Conservation (phyloP, 2,329 filamentous ascomycete species). For the Exophiala lecanii-corni region DNA sequence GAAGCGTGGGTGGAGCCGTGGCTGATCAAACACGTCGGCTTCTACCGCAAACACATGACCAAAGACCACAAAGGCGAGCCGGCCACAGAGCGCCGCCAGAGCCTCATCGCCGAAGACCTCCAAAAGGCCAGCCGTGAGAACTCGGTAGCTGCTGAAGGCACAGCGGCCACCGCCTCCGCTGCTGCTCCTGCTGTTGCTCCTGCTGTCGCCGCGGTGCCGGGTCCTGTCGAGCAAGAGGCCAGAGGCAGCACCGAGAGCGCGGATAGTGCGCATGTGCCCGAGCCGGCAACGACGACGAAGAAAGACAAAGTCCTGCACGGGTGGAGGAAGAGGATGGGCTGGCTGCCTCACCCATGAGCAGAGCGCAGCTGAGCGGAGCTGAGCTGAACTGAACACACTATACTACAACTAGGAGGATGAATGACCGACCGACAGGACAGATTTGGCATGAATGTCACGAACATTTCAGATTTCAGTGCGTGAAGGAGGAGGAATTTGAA, state of each 20-base stretch:
- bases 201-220: constrained; percentile 7
- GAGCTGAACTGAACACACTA: too few relatives aligned
- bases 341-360: constrained; percentile 21
- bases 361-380: too few relatives aligned
- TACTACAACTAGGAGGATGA: too few relatives aligned
- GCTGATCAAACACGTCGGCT: constrained; percentile 23
- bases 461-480: too few relatives aligned
- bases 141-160: constrained; percentile 13
- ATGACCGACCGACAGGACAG: too few relatives aligned
- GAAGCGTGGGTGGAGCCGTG: constrained; percentile 25
- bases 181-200: constrained; percentile 21
- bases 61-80: constrained; percentile 15
- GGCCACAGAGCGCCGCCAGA: constrained; percentile 21
- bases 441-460: too few relatives aligned
- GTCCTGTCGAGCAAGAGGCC: constrained; percentile 14
- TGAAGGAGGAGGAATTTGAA: too few relatives aligned
- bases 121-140: constrained; percentile 17
- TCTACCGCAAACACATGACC: constrained; percentile 24
- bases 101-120: constrained; percentile 15
- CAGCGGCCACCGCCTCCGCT: constrained; percentile 12
- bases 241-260: constrained; percentile 8
- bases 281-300: constrained; percentile 3
- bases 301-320: constrained; percentile 7
- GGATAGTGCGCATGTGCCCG: background rate
- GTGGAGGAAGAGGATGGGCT: constrained; percentile 17